Conservation (phyloP, 2,329 filamentous ascomycete species). For the Cryphonectria parasitica region DNA sequence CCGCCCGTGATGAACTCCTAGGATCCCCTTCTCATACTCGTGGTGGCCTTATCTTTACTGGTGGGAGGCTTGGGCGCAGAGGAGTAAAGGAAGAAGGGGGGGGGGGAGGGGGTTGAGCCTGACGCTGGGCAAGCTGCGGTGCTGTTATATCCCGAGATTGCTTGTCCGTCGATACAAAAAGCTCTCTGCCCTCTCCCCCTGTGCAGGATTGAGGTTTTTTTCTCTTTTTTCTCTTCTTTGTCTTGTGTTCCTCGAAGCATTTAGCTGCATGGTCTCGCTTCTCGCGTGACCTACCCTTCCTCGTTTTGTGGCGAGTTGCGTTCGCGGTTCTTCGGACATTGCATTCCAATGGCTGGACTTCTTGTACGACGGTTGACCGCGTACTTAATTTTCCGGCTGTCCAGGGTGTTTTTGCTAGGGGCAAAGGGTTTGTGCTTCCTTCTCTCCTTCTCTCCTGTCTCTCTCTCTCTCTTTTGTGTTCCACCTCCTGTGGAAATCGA, state of each 20-base stretch:
- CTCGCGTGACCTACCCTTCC: conserved; percentile 20
- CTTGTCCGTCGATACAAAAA: conserved; percentile 5
- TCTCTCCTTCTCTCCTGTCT: neutral
- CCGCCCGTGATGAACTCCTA: neutral
- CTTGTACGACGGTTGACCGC: conserved; percentile 21
- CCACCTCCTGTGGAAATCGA: too few species aligned
- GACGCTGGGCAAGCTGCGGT: conserved; percentile 31
- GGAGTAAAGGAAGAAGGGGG: too few species aligned
- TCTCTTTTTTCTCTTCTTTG: too few species aligned
- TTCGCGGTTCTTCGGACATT: conserved; percentile 9
- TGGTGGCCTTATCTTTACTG: neutral
- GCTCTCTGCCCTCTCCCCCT: neutral
- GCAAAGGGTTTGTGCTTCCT: neutral
- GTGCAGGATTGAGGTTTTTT: neutral
- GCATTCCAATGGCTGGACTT: conserved; percentile 5
- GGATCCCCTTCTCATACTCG: neutral
- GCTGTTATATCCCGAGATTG: conserved; percentile 34
- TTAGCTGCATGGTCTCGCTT: conserved; percentile 32
- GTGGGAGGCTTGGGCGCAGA: neutral
- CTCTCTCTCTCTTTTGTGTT: neutral
- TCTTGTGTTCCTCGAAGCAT: neutral
- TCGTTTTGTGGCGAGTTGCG: conserved; percentile 22
- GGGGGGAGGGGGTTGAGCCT: neutral
- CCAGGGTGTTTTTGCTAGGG: conserved; percentile 14
- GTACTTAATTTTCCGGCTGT: conserved; percentile 15